Percentiles rank a stretch among this genome's conserved stretches.
Evolutionary conservation across 176 grass and related monocot genomes (phyloP).

Genomic region (Oryza nivara): DNA sequence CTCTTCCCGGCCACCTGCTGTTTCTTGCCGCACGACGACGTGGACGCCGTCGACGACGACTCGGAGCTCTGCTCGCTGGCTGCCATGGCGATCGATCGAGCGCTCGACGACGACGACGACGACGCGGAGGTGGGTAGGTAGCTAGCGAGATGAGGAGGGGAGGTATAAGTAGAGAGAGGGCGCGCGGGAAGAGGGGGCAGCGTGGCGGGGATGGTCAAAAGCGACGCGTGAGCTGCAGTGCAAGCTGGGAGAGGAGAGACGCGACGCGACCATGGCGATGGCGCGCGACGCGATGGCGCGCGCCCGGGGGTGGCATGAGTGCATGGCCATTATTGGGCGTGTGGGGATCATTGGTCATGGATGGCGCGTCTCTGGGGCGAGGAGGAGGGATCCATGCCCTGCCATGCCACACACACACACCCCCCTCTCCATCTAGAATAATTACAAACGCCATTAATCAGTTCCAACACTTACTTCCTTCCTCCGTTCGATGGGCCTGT

Average conservation of each 20-base stretch:
- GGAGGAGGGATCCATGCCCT: background rate
- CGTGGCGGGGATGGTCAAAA: background rate
- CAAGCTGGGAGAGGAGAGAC: background rate
- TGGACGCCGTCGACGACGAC: conserved; percentile 38
- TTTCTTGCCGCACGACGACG: conserved; percentile 36
- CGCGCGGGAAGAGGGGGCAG: background rate
- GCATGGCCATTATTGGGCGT: background rate
- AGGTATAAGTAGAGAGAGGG: background rate
- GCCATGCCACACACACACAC: background rate
- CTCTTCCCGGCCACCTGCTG: background rate
- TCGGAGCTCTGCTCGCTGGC: conserved; percentile 46
- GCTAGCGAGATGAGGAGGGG: background rate
- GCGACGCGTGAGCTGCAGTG: background rate
- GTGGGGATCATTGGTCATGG: background rate
- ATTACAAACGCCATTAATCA: background rate
- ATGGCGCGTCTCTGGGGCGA: background rate
- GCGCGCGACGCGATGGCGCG: too few relatives aligned
- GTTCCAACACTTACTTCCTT: background rate
- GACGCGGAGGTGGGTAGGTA: background rate
- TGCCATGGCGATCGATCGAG: background rate
- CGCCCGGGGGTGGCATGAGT: background rate
- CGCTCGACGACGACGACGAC: background rate
- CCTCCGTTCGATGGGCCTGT: too few relatives aligned
- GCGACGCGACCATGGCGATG: background rate
- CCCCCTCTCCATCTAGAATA: background rate